Evolutionary conservation across 2,329 filamentous ascomycete genomes (phyloP), one percentile per base, ranked within the genome.

Genomic region (Diaporthe capsici): DNA sequence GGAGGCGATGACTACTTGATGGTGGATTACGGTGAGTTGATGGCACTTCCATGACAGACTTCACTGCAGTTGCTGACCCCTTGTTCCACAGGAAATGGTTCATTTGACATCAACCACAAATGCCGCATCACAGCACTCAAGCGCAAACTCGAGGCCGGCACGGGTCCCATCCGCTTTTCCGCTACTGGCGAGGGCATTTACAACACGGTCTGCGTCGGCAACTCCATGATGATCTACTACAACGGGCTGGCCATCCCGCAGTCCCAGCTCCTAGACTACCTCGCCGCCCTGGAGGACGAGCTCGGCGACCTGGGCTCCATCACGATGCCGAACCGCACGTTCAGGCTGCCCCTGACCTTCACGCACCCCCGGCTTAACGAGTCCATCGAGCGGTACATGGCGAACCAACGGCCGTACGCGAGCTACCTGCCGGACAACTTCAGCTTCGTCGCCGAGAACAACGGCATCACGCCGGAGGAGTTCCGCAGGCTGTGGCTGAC

Each of bases 71-170:
- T 4, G 8, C 47, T 68, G n/a, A 68, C 1, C 1, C n/a, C 9
- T 53, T 13, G 17, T 17, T 13, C 8, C 12, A 3, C 15, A 68
- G 65, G 90, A 31, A 83, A 88, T 47, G 89, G 90, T 25, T 82
- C 84, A 1, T 90, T 90, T 76, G 86, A 92, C 76, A 83, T 92
- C 74, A 90, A 91, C 80, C 86, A 91, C 81, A 84, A 88, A 37
- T 90, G 88, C 79, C 85, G 89, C 60, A 87, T 89, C 22, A 90
- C 88, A 3, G 88, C 88, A 0, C 83, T 91, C 2, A 88, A 89
- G 71, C 87, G 87, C 61, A 84, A 85, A 8, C 79, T 91, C n/a
- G 77, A 78, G 42, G 80, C 84, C 76, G 78, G 76, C 28, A 81
- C 77, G 1, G 80, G 79, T 1, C 80, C 82, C 17, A 84, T 86